These are phyloP conservation scores for Trypanosoma melophagium DNA, from an alignment of 208 protist genomes.

Conservation along the genomic window DNA sequence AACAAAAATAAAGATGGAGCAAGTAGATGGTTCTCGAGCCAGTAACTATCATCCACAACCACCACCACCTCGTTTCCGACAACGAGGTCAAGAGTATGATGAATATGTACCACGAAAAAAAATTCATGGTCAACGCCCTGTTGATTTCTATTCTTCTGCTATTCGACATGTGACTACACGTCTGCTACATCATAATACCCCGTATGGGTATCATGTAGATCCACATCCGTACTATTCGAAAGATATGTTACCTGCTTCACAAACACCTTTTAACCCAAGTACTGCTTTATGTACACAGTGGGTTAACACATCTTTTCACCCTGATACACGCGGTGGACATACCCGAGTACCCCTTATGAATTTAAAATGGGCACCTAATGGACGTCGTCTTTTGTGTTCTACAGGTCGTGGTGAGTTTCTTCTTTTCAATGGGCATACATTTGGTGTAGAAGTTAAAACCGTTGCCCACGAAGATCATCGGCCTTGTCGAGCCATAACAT, in stretches of 20 bases:
- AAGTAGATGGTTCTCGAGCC: conserved; percentile 15
- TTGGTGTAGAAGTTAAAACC: conserved; percentile 87
- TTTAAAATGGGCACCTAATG: conserved; percentile 82
- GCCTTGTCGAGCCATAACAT: conserved; percentile 71
- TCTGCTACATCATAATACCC: conserved; percentile 54
- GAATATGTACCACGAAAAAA: conserved; percentile 84
- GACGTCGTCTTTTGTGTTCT: conserved; percentile 76
- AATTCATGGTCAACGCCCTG: conserved; percentile 70
- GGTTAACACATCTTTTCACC: conserved; percentile 87
- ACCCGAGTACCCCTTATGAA: conserved; percentile 60
- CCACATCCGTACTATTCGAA: conserved; percentile 87
- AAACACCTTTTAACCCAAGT: conserved; percentile 80
- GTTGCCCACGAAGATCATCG: conserved; percentile 80
- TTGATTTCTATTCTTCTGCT: conserved; percentile 82
- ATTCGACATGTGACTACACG: conserved; percentile 83
- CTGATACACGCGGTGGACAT: conserved; percentile 60
- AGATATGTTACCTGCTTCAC: conserved; percentile 65
- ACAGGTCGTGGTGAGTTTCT: conserved; percentile 83
- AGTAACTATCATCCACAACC: conserved; percentile 12
- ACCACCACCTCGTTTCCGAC: conserved; percentile 37
- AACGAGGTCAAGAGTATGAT: conserved; percentile 61
- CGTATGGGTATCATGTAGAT: conserved; percentile 75
- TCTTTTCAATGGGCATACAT: conserved; percentile 85
- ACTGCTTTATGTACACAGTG: conserved; percentile 89
- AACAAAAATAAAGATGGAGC: too few relatives aligned